Percentiles rank a stretch among this genome's conserved stretches.
These are phyloP conservation scores for Pseudozyma thailandica DNA, from an alignment of 1,284 basidiomycete genomes.

Conservation along the genomic window DNA sequence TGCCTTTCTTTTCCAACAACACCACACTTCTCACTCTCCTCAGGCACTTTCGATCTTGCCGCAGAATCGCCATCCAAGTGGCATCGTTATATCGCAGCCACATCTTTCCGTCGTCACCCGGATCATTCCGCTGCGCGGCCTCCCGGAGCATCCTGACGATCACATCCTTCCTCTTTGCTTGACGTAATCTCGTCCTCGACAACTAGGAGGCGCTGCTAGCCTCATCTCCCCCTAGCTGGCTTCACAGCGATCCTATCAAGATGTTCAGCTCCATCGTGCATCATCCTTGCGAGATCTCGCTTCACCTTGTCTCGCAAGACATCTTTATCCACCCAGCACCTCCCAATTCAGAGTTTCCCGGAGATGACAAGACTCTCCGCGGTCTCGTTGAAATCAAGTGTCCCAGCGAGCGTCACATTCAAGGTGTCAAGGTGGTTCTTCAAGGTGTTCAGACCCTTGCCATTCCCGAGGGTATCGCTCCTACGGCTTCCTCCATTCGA, in stretches of 20 bases:
- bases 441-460: conserved; percentile 61
- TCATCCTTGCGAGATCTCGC: conserved; percentile 62
- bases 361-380: conserved; percentile 63
- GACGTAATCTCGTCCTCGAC: not conserved
- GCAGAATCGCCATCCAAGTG: not conserved
- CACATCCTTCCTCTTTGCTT: not conserved
- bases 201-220: not conserved
- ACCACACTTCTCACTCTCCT: not conserved
- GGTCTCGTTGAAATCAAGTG: conserved; percentile 66
- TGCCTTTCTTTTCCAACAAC: not conserved
- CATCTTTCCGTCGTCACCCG: not conserved
- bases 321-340: conserved; percentile 63
- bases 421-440: conserved; percentile 55
- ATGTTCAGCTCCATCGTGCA: conserved; percentile 62
- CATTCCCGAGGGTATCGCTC: conserved; percentile 49
- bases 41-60: not conserved
- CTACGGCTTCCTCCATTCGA: conserved; percentile 29
- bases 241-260: conserved; percentile 1
- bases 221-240: not conserved
- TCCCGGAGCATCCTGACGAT: not conserved
- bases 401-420: conserved; percentile 61
- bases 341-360: conserved; percentile 49
- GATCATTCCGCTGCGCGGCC: not conserved
- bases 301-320: conserved; percentile 63
- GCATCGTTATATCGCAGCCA: not conserved